These are phyloP conservation scores for Tolypocladium ophioglossoides DNA, from an alignment of 2,329 filamentous ascomycete species.

Conservation along the genomic window DNA sequence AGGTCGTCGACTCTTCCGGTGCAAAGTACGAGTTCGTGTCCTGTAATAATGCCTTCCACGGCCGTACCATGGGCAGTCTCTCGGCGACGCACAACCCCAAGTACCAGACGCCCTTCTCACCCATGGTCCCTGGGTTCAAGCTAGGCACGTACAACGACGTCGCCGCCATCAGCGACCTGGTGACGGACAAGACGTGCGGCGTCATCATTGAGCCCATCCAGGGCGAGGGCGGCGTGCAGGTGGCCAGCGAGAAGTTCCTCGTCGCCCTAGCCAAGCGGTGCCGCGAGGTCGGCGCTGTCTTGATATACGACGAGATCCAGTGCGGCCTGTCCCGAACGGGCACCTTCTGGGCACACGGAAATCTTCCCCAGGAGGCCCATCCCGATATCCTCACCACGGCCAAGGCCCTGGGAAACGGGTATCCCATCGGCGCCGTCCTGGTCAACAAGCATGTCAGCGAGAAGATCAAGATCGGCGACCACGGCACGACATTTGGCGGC, in stretches of 20 bases:
- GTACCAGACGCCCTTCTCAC: conserved; percentile 89
- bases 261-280: conserved; percentile 74
- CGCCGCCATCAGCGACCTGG: conserved; percentile 55
- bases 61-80: conserved; percentile 86
- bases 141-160: conserved; percentile 83
- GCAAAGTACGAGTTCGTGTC: conserved; percentile 78
- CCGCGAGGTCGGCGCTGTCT: conserved; percentile 73
- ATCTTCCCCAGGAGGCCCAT: conserved; percentile 67
- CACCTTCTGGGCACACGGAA: conserved; percentile 76
- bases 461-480: conserved; percentile 54
- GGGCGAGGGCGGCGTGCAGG: conserved; percentile 87
- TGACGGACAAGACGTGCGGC: conserved; percentile 80
- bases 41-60: conserved; percentile 89
- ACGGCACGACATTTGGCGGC: conserved; percentile 89
- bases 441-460: conserved; percentile 29
- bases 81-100: conserved; percentile 98
- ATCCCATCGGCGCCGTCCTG: conserved; percentile 72
- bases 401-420: conserved; percentile 93
- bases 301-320: conserved; percentile 97
- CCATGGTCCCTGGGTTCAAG: conserved; percentile 89
- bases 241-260: conserved; percentile 75
- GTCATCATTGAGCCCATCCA: conserved; percentile 97
- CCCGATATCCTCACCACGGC: conserved; percentile 90
- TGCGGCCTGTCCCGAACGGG: conserved; percentile 86
- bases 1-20: conserved; percentile 59